Base-by-base conservation (phyloP, 441 rosid genomes). In the Pelargonium cotyledonis region DNA sequence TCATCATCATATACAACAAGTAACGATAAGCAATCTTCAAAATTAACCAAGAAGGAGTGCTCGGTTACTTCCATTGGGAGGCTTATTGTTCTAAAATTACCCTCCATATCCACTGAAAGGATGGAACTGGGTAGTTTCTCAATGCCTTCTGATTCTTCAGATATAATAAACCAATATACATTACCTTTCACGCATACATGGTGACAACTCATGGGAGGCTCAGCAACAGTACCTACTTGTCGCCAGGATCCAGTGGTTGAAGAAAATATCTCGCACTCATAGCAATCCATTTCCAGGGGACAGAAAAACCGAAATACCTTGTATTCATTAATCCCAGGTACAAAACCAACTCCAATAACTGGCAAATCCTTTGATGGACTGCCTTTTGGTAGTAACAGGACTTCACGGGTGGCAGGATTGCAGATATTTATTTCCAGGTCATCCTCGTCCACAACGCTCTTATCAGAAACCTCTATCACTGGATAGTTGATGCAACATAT, bases 371-470 rank as follows among this genome's bases (percentile, higher is more conserved):
- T 1, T 4, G 80, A 77, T 2, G 67, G 70, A 16, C 8, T 80
- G 23, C 79, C 81, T 75, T 57, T 75, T 0, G 81, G 83, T 57
- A 80, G 80, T 61, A 75, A 71, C 51, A 75, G 57, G 61, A 51
- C 58, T n/a, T 80, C 66, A 61, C 73, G 64, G 0, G 77, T 80
- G 29, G 31, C 66, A 10, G 79, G 80, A 65, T 80, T 77, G 66
- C 79, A 70, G 21, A 80, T 70, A 62, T 79, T 63, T 49, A 77
- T 75, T 67, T 77, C 73, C 75, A 75, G 67, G 64, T 77, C 77
- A 5, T 1, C 7, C 29, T 49, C 62, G 58, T 68, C 65, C 15
- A 53, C 63, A 16, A 44, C 63, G 2, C 61, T n/a, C 43, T 21
- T 23, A 1, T 23, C 15, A 8, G 5, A 23, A 14, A 21, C 38